A percentile compares a stretch with the other conserved stretches of the same genome.
Evolutionary conservation across 768 basidiomycete genomes (phyloP).

Genomic region (Auricularia sp.): DNA sequence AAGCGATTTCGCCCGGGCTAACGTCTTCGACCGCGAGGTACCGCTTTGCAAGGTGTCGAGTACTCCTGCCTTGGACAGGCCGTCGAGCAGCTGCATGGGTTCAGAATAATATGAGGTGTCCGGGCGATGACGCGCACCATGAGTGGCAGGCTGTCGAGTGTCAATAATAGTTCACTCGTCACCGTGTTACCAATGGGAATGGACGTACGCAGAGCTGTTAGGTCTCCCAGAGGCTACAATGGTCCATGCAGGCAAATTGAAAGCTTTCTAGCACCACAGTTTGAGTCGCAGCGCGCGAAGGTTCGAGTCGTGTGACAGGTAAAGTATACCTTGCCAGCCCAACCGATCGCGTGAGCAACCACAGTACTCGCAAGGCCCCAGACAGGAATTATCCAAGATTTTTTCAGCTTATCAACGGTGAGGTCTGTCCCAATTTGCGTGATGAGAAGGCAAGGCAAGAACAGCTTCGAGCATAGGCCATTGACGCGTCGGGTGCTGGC

Average conservation of each 20-base stretch:
- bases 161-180: no score
- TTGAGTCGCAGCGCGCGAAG: background rate
- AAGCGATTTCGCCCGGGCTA: background rate
- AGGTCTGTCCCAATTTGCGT: background rate
- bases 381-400: background rate
- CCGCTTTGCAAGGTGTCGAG: background rate
- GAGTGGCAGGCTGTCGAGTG: background rate
- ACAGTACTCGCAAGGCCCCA: background rate
- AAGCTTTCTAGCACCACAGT: background rate
- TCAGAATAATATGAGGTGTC: background rate
- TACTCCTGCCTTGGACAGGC: background rate
- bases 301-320: no score
- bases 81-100: background rate
- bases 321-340: background rate
- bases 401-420: background rate
- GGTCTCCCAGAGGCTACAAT: background rate
- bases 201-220: background rate
- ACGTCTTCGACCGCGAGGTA: background rate
- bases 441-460: background rate
- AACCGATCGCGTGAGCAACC: background rate
- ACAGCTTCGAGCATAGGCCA: background rate
- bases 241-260: background rate
- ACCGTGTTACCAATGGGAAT: no score
- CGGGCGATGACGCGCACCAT: background rate
- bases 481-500: background rate